Evolutionary conservation across 2,329 filamentous ascomycete species (phyloP), one percentile per base, ranked within the genome.

Genomic region (Tolypocladium nubicola): DNA sequence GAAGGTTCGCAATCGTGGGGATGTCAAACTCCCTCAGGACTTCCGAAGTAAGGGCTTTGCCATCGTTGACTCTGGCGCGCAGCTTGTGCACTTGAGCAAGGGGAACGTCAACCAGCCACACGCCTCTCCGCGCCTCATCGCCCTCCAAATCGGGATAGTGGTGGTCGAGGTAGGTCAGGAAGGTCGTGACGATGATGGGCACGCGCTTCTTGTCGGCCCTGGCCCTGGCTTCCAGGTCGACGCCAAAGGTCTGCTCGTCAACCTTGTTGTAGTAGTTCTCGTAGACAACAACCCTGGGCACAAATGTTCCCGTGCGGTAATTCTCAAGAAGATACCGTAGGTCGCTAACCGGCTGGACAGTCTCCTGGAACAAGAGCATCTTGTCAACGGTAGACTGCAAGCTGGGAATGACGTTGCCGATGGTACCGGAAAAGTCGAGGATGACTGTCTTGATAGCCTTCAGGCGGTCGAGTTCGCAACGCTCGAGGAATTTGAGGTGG

Each of bases 231-330:
- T 99, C 94, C n/a, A 99, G 83, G 68, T 99, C 95, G 57, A 99
- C 91, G 63, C 95, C 94, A 69, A 97, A 99, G 0, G 90, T 96
- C 79, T 97, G 92, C 69, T 97, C 92, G 70, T 97, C 94, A 30
- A 97, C 91, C 63, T 89, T 91, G 73, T 97, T 97, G 78, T 99
- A 99, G 75, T 99, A 99, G 72, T 97, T 99, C 75, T 99, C 94
- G 73, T 99, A 99, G 4, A 90, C 88, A 52, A 91, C 85, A 35
- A 97, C 93, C 66, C 84, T 92, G 10, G 94, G 94, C 55, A 90
- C 84, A 70, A 96, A 99, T 63, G 87, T 89, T 61, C 94, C 94
- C 8, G 94, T 99, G 61, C 92, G 87, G 74, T 99, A 99, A 70
- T 93, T 99, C 75, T 99, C 94, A 52, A 99, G 80, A 59, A 99